phyloP scores from a whole-genome alignment of 164 flowering plant species.

The Echeveria elegans region DNA sequence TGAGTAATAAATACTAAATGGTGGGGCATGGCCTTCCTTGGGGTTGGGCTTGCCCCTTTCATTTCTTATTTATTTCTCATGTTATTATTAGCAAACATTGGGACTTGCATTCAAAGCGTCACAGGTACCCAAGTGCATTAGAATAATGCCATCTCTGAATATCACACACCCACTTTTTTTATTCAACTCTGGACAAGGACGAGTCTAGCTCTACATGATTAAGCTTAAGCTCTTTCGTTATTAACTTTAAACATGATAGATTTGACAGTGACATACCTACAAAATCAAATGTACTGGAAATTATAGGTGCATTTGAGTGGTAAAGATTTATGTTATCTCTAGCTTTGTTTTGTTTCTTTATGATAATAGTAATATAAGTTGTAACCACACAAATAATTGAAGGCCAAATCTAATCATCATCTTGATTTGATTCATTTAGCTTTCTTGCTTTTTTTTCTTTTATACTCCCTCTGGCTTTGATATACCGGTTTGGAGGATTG shows the following conservation, averaged over 20 bases:
- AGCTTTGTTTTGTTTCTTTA: neutral
- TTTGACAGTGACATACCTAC: neutral
- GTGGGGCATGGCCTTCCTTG: constrained; percentile 17
- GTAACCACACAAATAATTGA: neutral
- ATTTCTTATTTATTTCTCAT: no score
- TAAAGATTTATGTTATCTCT: neutral
- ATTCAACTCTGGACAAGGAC: neutral
- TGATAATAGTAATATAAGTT: neutral
- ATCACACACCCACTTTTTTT: constrained; percentile 4
- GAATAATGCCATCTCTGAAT: constrained; percentile 23
- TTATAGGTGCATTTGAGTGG: neutral
- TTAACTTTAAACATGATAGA: neutral
- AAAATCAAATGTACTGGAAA: neutral
- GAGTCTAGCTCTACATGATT: constrained; percentile 1
- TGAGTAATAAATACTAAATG: neutral
- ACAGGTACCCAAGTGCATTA: constrained; percentile 32
- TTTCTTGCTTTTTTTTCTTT: no score
- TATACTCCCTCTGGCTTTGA: no score
- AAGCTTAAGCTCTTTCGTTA: no score
- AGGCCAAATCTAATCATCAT: neutral
- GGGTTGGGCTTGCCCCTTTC: no score
- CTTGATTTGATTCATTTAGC: neutral
- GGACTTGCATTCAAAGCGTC: constrained; percentile 49
- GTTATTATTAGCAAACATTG: constrained; percentile 63
- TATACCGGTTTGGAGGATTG: no score